Evolutionary conservation across 257 asterid species (phyloP).

Genomic region (Gentiana dahurica): DNA sequence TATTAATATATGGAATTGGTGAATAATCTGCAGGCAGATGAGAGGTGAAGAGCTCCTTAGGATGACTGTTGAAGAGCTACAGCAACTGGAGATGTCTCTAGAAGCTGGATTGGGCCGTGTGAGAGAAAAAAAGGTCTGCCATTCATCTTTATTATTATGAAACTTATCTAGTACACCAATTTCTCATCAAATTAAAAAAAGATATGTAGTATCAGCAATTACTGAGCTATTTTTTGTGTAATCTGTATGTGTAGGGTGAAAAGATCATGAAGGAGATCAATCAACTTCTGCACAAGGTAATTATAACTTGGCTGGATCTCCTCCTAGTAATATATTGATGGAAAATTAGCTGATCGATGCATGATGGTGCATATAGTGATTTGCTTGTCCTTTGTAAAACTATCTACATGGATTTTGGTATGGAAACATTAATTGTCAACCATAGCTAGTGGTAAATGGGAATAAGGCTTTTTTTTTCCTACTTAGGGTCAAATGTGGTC

Average conservation of each 20-base stretch:
- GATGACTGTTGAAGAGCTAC: slow-evolving; percentile 66
- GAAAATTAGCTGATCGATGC: no score
- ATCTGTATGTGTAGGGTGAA: slow-evolving; percentile 42
- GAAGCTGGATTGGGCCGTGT: slow-evolving; percentile 71
- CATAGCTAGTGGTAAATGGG: no score
- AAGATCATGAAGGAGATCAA: slow-evolving; percentile 58
- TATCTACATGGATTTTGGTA: no score
- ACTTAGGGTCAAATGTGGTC: no score
- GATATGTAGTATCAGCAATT: no score
- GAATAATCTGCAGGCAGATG: slow-evolving; percentile 45
- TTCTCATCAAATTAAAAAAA: no score
- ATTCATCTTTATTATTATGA: background rate
- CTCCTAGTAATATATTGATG: no score
- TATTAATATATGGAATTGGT: background rate
- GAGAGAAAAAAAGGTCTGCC: slow-evolving; percentile 50
- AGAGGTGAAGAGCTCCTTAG: slow-evolving; percentile 91
- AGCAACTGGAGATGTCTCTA: slow-evolving; percentile 52
- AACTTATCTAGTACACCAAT: background rate
- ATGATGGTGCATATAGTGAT: no score
- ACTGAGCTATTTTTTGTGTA: background rate
- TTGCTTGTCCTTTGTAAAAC: no score
- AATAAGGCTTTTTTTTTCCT: no score
- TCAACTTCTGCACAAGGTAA: slow-evolving; percentile 72
- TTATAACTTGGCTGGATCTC: background rate
- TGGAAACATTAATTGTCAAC: no score